These are phyloP conservation scores for Choiromyces venosus DNA, from an alignment of 495 filamentous ascomycete species.

Conservation along the genomic window DNA sequence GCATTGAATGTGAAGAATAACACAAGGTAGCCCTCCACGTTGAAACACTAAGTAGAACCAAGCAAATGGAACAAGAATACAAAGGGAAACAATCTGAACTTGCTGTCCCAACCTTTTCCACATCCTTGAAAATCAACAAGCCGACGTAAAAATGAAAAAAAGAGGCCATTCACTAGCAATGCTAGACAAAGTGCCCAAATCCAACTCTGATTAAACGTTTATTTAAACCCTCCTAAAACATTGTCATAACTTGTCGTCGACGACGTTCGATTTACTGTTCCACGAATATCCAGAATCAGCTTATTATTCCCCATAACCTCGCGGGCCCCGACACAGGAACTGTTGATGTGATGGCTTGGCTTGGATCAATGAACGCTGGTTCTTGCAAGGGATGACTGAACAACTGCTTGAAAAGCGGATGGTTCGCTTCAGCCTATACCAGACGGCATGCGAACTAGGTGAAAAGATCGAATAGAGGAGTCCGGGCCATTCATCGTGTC, in stretches of 20 bases:
- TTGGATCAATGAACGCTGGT: background rate
- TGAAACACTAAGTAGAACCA: slow-evolving; percentile 1
- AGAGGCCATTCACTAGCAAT: background rate
- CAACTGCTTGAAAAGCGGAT: background rate
- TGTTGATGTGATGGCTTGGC: background rate
- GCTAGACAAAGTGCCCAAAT: background rate
- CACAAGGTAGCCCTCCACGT: background rate
- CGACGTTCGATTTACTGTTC: slow-evolving; percentile 35
- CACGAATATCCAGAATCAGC: slow-evolving; percentile 27
- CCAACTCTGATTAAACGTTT: slow-evolving; percentile 1
- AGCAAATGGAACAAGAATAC: slow-evolving; percentile 7
- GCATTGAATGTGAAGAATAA: background rate
- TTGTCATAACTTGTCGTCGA: background rate
- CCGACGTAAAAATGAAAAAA: background rate
- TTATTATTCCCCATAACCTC: slow-evolving; percentile 40
- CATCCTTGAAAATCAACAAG: background rate
- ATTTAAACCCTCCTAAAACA: background rate
- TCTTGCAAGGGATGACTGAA: slow-evolving; percentile 3
- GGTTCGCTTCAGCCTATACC: slow-evolving; percentile 19
- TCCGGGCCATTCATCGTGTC: background rate
- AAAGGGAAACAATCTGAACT: slow-evolving; percentile 9
- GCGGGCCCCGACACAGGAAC: slow-evolving; percentile 21
- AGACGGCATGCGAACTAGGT: slow-evolving; percentile 6
- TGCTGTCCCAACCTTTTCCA: background rate
- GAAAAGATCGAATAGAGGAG: background rate